Base-by-base conservation (phyloP, 805 yeast species). In the Suhomyces sp. region DNA sequence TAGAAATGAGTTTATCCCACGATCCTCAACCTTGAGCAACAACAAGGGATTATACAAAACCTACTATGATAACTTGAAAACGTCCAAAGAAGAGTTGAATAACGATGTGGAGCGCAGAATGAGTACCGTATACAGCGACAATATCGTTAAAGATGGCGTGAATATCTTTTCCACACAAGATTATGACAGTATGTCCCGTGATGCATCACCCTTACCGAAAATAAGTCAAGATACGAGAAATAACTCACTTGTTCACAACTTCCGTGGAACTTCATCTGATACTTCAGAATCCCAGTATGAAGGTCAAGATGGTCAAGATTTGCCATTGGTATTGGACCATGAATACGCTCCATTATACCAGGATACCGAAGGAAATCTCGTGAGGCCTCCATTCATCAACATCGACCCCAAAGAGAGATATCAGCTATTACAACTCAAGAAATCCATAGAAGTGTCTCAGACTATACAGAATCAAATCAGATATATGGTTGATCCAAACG, bases 381-480 rank as follows among this genome's bases (percentile, higher is more conserved):
- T 70, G 3, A 63, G 80, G 46, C 80, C 80, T 0, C 78, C 79
- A 5, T 73, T 76, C 56, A 75, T 76, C 41, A 73, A 72, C 46
- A 63, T 74, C 46, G 79, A 74, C 52, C 80, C 79, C 1, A 54
- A 71, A 35, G 80, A 76, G 55, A 60, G 80, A 26, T 72, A 76
- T 54, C 74, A 73, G 12, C 63, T 76, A 51, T 58, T 75, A 29
- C 78, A 73, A 56, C 57, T 74, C 46, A 76, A 75, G 51, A 63
- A 65, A 54, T 65, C 76, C 2, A 60, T 74, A 8, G 73, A 74
- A 52, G 70, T 72, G 4, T 65, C 76, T 0, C 69, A 70, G 41
- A 60, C 65, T 6, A 57, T 74, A 40, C 72, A 72, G 49, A 55
- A 60, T 26, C 58, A 70, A 51, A 61, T 73, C 45, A 74, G 69